A percentile compares a stretch with the other conserved stretches of the same genome.
Evolutionary conservation across 1,284 basidiomycete species (phyloP).

Genomic region (Somion occarium): DNA sequence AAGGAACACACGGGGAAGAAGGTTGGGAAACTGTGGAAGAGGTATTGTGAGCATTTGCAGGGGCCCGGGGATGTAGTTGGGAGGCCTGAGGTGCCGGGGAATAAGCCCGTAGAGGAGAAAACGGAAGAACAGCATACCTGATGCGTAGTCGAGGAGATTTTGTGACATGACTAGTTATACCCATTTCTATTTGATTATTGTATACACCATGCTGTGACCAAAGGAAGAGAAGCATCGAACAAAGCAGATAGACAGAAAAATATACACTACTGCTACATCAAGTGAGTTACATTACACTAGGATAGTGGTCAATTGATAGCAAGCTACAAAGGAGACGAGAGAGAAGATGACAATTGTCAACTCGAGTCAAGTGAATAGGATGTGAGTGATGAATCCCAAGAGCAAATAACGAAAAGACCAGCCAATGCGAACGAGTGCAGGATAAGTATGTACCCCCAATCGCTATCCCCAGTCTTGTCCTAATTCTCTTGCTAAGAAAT

Average conservation of each 20-base stretch:
- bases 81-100: not conserved
- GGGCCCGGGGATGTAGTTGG: constrained; percentile 6
- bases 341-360: no score
- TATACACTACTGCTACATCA: constrained; percentile 7
- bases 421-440: not conserved
- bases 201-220: no score
- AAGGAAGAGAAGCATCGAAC: no score
- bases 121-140: no score
- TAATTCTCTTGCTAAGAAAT: constrained; percentile 70
- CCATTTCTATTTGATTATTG: no score
- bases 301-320: not conserved
- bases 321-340: constrained; percentile 1
- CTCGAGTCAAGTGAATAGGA: not conserved
- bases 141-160: no score
- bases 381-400: not conserved
- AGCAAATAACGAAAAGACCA: not conserved
- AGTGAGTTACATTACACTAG: no score
- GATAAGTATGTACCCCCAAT: not conserved
- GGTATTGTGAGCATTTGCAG: constrained; percentile 41
- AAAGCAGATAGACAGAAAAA: constrained; percentile 5
- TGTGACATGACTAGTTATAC: no score
- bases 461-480: constrained; percentile 67
- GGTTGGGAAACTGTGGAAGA: constrained; percentile 50
- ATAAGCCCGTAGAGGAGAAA: no score
- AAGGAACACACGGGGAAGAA: constrained; percentile 44